A percentile compares a stretch with the other conserved stretches of the same genome.
These are phyloP conservation scores for Xerocomus spinulosus DNA, from an alignment of 768 basidiomycete species.

Conservation along the genomic window DNA sequence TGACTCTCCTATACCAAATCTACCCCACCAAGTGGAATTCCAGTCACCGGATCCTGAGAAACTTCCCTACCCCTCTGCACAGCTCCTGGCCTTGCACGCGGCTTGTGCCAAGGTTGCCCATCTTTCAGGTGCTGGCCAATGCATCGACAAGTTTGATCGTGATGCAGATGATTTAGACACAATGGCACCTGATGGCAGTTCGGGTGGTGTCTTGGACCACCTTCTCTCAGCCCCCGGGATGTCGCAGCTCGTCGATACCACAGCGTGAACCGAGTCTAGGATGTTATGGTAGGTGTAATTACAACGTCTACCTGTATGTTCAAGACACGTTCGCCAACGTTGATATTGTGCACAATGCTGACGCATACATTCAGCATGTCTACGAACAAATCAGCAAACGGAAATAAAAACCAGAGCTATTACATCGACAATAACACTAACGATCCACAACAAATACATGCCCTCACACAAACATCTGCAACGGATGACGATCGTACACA, in stretches of 20 bases:
- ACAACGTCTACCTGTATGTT: too few relatives aligned
- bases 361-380: not conserved
- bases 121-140: slow-evolving; percentile 36
- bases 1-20: too few relatives aligned
- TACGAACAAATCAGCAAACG: not conserved
- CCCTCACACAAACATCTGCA: slow-evolving; percentile 76
- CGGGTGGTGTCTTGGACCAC: too few relatives aligned
- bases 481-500: slow-evolving; percentile 76
- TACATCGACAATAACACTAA: not conserved
- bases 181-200: too few relatives aligned
- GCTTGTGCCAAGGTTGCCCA: slow-evolving; percentile 37
- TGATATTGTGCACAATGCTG: too few relatives aligned
- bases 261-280: too few relatives aligned
- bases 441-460: not conserved
- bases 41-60: slow-evolving; percentile 17
- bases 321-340: too few relatives aligned
- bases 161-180: too few relatives aligned
- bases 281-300: too few relatives aligned
- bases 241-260: too few relatives aligned
- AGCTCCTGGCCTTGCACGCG: slow-evolving; percentile 37
- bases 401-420: not conserved
- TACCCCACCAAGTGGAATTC: too few relatives aligned
- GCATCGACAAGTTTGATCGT: slow-evolving; percentile 26
- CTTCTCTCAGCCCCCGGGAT: too few relatives aligned
- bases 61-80: slow-evolving; percentile 29